Evolutionary conservation across 495 filamentous ascomycete genomes (phyloP), one percentile per base, ranked within the genome.

Genomic region (Lepidopterella palustris): DNA sequence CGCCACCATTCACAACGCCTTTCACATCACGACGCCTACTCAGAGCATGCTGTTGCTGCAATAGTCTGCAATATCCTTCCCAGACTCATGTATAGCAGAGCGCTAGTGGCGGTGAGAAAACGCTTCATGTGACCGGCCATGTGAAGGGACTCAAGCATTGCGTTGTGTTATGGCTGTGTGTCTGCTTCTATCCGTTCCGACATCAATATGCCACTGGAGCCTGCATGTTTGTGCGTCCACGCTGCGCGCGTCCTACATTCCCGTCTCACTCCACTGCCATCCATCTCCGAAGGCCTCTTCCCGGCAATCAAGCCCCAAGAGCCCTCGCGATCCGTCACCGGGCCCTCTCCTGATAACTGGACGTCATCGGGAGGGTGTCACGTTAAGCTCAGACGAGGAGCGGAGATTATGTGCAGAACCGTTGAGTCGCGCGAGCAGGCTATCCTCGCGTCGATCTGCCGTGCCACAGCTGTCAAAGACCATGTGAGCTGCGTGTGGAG

Each of bases 401-500:
- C 49, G 10, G 15, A 35, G 1, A 55, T 51, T 40, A 18, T 50
- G 56, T 61, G 60, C 66, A 60, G 45, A 47, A 45, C 63, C 57
- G 63, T 68, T 60, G 60, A 53, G 45, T 55, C 50, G 50, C 40
- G 31, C 57, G 6, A 21, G n/a, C 42, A 21, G 51, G 35, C 29
- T 24, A 57, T 53, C 23, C 23, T 61, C 60, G 57, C 57, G 47
- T 32, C 53, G 58, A 59, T 63, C 64, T 64, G 58, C 57, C 18
- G 67, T 69, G 40, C 15, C 48, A 62, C 63, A 31, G 31, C 56
- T 64, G 63, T 64, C 63, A 66, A 59, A 29, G 40, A 60, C 64
- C 63, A 69, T 63, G 63, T 56, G 59, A 65, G 58, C 45, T 48
- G 45, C 54, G 55, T 60, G 58, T 62, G 57, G 56, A 27, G 49